Base-by-base conservation (phyloP, 164 flowering plant genomes). In the Brasenia schreberi region DNA sequence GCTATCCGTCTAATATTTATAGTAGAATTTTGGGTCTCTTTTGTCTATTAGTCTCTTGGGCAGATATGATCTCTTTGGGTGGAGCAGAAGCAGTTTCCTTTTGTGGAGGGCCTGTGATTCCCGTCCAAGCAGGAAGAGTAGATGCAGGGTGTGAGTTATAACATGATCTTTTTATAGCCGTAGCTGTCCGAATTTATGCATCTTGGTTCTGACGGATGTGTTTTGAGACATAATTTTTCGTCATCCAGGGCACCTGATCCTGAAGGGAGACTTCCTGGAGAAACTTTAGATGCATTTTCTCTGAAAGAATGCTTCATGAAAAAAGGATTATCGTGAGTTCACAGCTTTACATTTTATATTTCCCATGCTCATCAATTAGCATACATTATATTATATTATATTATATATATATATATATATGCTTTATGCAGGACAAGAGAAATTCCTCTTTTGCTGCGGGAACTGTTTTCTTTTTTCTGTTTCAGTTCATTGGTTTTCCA, bases 281-380 rank as follows among this genome's bases (percentile, higher is more conserved):
- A 93, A 78, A 64, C 97, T 72, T 72, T 87, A 61, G 80, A 85
- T 84, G 98, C 94, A 39, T 73, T 77, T 71, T 81, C 79, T 66
- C 71, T 93, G 78, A 93, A 90, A 81, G 79, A 82, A 66, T 71
- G 80, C 73, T 93, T 93, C 74, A 77, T 76, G 67, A 80, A 75
- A 68, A 93, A 90, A 76, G 97, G 98, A 74, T 86, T 93, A 62
- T 77, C 85, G 98, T 93, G 82, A 93, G 97, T 90, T 71, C 70
- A 58, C 61, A 59, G 4, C 39, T 33, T 33, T 33, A 1, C 39
- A 33, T 33, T 33, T 33, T 33, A 33, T 33, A 33, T 33, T 33
- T 33, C 39, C 39, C 39, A 33, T 33, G 39, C 39, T 33, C 39
- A 1, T 33, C 39, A 33, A 33, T 33, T 33, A 33, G 39, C 39